phyloP scores from a whole-genome alignment of 2,329 filamentous ascomycete genomes.

The Colletotrichum tropicale region DNA sequence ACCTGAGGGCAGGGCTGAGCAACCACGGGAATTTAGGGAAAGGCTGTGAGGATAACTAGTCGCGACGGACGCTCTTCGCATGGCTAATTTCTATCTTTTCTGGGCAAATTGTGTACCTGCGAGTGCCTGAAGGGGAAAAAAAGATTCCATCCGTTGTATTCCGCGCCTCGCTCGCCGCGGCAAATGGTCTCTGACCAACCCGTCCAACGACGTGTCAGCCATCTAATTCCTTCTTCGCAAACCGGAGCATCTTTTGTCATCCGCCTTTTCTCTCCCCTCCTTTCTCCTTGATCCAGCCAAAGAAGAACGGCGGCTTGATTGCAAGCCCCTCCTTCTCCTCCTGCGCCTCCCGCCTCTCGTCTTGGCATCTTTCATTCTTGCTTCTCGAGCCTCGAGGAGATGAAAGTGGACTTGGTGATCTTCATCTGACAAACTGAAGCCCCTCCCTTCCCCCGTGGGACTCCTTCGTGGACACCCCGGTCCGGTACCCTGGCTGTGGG shows the following conservation, averaged over 20 bases:
- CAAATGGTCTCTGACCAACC: not conserved
- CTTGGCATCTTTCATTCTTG: conserved; percentile 2
- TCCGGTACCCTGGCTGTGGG: not conserved
- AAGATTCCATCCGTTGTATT: not conserved
- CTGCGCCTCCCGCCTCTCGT: not conserved
- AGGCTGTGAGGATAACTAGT: not conserved
- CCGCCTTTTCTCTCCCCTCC: not conserved
- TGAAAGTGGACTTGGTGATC: not conserved
- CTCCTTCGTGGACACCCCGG: not conserved
- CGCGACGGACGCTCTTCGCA: too few relatives aligned
- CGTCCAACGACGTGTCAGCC: not conserved
- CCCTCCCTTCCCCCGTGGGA: not conserved
- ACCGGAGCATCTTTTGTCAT: not conserved
- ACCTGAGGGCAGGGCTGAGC: not conserved
- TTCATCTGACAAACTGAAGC: not conserved
- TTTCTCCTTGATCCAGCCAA: not conserved
- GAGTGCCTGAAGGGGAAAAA: not conserved
- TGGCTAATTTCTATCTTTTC: not conserved
- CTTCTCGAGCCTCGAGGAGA: not conserved
- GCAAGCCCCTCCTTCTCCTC: not conserved
- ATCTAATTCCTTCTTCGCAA: not conserved
- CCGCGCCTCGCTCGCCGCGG: not conserved
- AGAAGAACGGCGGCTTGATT: not conserved
- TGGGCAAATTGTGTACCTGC: not conserved
- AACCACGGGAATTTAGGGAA: not conserved